Conservation (phyloP, 345 rosid species). For the Rhizophora apiculata region DNA sequence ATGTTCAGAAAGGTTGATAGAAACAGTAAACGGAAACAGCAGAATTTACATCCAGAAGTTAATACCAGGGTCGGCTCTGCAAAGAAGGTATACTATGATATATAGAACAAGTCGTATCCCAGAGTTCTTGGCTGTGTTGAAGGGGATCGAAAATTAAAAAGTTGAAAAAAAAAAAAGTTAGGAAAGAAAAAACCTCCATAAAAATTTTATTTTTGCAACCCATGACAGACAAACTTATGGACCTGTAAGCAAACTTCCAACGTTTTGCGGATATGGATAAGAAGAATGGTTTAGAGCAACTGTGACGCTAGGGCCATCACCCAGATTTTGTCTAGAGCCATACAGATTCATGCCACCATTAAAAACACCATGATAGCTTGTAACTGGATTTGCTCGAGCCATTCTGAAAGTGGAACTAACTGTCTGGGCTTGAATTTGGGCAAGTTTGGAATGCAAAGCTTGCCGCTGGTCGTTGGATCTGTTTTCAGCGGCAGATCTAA, state of each 20-base stretch:
- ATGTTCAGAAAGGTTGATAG: conserved; percentile 13
- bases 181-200: conserved; percentile 10
- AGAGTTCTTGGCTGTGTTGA: conserved; percentile 15
- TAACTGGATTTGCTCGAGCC: conserved; percentile 44
- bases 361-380: conserved; percentile 52
- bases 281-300: conserved; percentile 55
- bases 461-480: conserved; percentile 44
- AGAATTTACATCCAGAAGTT: conserved; percentile 13
- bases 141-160: background rate
- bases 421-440: conserved; percentile 37
- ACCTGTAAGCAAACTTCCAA: conserved; percentile 78
- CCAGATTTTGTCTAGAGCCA: conserved; percentile 49
- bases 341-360: conserved; percentile 54
- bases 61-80: conserved; percentile 19
- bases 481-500: conserved; percentile 46
- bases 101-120: conserved; percentile 16
- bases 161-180: background rate
- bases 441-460: conserved; percentile 33
- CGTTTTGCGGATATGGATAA: conserved; percentile 64
- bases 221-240: conserved; percentile 37
- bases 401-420: conserved; percentile 47
- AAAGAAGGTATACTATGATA: background rate
- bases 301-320: conserved; percentile 43
- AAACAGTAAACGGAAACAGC: conserved; percentile 14
- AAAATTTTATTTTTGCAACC: conserved; percentile 19